phyloP scores from a whole-genome alignment of 306 rosid genomes.

The Dryas drummondii region DNA sequence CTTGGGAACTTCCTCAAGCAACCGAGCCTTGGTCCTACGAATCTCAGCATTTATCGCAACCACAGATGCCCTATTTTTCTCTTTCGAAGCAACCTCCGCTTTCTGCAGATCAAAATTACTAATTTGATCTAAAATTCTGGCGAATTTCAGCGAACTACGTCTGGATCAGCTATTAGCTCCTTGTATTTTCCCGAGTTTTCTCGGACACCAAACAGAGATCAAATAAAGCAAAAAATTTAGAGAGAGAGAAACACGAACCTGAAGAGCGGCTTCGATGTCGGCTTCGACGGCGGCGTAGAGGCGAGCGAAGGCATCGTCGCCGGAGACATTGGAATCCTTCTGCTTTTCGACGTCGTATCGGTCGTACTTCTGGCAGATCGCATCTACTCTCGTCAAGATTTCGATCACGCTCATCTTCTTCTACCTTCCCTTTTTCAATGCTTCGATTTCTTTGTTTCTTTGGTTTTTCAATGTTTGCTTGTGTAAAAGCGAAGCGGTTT shows the following conservation, averaged over 20 bases:
- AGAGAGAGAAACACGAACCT: constrained; percentile 42
- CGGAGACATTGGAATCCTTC: constrained; percentile 72
- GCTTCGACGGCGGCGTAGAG: constrained; percentile 71
- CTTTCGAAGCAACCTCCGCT: constrained; percentile 87
- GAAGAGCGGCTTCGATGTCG: constrained; percentile 69
- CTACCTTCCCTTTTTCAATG: constrained; percentile 10
- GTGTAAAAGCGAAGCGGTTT: background rate
- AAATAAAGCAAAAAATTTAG: constrained; percentile 3
- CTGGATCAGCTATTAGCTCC: constrained; percentile 11
- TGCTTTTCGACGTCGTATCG: constrained; percentile 83
- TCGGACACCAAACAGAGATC: constrained; percentile 12
- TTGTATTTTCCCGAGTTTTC: background rate
- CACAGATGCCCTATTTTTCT: constrained; percentile 80
- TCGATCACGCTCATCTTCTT: constrained; percentile 90
- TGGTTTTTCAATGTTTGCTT: background rate
- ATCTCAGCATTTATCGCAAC: constrained; percentile 97
- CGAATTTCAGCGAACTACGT: background rate
- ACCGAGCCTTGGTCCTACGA: constrained; percentile 90
- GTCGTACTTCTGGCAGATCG: constrained; percentile 95
- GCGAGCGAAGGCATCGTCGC: constrained; percentile 92
- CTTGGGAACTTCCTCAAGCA: constrained; percentile 93
- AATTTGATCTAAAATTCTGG: background rate
- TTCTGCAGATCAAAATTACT: constrained; percentile 54
- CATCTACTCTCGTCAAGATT: constrained; percentile 85
- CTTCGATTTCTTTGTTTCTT: background rate